These are phyloP conservation scores for Sarcocystis neurona DNA, from an alignment of 169 alveolate species.

Conservation along the genomic window DNA sequence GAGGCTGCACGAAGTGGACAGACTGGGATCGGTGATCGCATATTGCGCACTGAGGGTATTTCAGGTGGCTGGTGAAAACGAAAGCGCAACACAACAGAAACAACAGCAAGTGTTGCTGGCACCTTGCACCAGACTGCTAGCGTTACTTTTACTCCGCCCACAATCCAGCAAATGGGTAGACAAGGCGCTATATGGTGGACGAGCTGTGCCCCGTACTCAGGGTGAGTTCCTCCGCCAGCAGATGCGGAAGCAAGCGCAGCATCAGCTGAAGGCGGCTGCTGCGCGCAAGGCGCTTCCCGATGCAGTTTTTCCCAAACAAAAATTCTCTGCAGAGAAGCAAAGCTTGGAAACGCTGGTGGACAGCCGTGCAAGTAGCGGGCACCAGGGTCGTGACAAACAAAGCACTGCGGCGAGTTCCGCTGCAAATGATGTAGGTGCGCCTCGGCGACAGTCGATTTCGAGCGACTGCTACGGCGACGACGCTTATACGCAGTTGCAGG, in stretches of 20 bases:
- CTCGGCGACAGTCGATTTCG: background rate
- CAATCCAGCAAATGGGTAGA: slow-evolving; percentile 57
- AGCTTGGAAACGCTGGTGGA: no score
- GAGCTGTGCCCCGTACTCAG: slow-evolving; percentile 2
- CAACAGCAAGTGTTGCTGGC: slow-evolving; percentile 42
- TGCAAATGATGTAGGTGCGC: background rate
- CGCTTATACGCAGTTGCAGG: no score
- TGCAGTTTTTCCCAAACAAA: no score
- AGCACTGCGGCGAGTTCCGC: background rate
- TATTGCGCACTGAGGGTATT: slow-evolving; percentile 44
- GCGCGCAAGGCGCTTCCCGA: no score
- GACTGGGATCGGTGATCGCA: slow-evolving; percentile 55
- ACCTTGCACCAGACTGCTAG: slow-evolving; percentile 51
- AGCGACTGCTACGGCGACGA: background rate
- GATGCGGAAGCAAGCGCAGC: background rate
- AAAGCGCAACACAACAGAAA: background rate
- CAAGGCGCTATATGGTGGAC: slow-evolving; percentile 29
- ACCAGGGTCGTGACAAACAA: no score
- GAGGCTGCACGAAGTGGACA: slow-evolving; percentile 44
- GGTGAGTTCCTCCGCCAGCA: background rate
- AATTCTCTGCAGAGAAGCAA: no score
- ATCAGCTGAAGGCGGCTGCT: no score
- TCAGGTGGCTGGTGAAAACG: slow-evolving; percentile 45
- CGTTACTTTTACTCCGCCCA: slow-evolving; percentile 58
- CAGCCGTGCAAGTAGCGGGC: no score